Evolutionary conservation across 1,139 yeast genomes (phyloP).

Genomic region (Yamadazyma triangularis): DNA sequence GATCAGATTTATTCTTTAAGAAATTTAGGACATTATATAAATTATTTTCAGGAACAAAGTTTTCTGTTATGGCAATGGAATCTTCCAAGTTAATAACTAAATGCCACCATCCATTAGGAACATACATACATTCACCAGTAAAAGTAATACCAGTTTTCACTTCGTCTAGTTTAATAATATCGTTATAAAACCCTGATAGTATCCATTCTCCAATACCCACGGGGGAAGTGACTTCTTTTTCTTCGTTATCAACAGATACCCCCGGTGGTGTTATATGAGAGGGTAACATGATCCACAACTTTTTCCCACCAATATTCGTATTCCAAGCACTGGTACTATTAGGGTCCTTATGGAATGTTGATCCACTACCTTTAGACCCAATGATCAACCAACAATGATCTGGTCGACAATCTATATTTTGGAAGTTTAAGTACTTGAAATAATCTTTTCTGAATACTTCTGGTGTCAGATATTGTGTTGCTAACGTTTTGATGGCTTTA

Average conservation of each 20-base stretch:
- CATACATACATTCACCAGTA: conserved; percentile 83
- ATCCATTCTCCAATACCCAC: conserved; percentile 92
- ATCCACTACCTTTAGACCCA: conserved; percentile 79
- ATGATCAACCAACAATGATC: conserved; percentile 88
- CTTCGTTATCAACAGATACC: conserved; percentile 68
- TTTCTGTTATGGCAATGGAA: conserved; percentile 78
- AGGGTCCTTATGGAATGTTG: conserved; percentile 91
- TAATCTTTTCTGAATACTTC: conserved; percentile 48
- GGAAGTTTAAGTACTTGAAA: conserved; percentile 34
- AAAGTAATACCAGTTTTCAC: conserved; percentile 69
- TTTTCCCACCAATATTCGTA: conserved; percentile 66
- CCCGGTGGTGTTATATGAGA: conserved; percentile 80
- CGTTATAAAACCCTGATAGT: conserved; percentile 72
- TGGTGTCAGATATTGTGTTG: conserved; percentile 52
- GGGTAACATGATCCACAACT: conserved; percentile 88
- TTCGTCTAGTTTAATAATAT: conserved; percentile 39
- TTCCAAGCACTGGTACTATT: conserved; percentile 92
- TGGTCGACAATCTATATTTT: conserved; percentile 52
- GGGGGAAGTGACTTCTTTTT: conserved; percentile 89
- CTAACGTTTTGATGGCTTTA: conserved; percentile 54
- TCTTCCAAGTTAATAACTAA: conserved; percentile 79
- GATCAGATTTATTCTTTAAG: conserved; percentile 60
- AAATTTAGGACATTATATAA: conserved; percentile 61
- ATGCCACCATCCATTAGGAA: conserved; percentile 98
- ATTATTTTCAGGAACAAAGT: conserved; percentile 69